Conservation (phyloP, 2,329 filamentous ascomycete species). For the Capronia americana region DNA sequence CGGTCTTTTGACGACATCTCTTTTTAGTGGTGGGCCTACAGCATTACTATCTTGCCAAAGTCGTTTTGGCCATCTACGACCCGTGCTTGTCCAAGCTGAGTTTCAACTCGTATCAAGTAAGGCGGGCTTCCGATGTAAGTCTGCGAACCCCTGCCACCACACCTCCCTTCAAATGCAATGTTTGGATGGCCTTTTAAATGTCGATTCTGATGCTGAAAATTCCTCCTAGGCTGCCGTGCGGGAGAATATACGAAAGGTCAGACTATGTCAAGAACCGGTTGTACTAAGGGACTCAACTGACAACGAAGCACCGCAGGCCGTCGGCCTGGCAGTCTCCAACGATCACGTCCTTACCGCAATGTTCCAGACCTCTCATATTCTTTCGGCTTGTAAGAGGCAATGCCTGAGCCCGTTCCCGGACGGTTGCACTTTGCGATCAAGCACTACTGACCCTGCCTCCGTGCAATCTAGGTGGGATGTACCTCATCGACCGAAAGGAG, state of each 20-base stretch:
- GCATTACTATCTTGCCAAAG: constrained; percentile 54
- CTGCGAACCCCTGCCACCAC: not conserved
- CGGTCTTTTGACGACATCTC: no score
- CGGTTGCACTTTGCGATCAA: not conserved
- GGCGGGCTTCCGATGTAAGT: constrained; percentile 25
- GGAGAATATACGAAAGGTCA: no score
- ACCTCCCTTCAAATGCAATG: no score
- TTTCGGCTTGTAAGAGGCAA: constrained; percentile 25
- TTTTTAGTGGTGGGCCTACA: constrained; percentile 43
- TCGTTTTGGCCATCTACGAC: constrained; percentile 52
- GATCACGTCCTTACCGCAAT: constrained; percentile 27
- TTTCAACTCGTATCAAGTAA: constrained; percentile 23
- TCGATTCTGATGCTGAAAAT: not conserved
- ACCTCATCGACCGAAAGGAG: constrained; percentile 25
- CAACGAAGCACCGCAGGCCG: constrained; percentile 11
- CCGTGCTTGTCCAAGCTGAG: constrained; percentile 46
- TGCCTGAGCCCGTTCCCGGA: not conserved
- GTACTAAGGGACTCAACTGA: not conserved
- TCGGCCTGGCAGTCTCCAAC: constrained; percentile 30
- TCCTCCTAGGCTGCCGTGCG: not conserved
- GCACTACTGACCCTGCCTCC: not conserved
- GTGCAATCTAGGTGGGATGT: constrained; percentile 23
- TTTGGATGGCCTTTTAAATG: no score
- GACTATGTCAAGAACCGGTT: not conserved
- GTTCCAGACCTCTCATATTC: constrained; percentile 33